Evolutionary conservation across 2,329 filamentous ascomycete species (phyloP).

Genomic region (Fusarium sp.): DNA sequence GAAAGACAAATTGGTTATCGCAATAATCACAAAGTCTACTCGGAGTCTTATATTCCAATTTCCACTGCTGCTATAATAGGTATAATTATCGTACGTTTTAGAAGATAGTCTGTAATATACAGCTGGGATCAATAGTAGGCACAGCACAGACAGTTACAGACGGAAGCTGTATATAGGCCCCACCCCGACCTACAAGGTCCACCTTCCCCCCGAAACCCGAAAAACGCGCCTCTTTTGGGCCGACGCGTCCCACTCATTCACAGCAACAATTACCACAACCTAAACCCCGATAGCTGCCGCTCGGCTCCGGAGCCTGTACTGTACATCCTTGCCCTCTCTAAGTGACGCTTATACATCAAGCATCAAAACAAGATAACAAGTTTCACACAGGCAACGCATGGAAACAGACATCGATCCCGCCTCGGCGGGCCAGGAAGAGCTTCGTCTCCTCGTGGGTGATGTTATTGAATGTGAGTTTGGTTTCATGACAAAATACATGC

Average conservation of each 20-base stretch:
- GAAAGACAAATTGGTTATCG: neutral
- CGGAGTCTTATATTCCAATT: neutral
- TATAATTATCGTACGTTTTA: neutral
- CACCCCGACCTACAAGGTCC: constrained; percentile 23
- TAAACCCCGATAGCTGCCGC: constrained; percentile 17
- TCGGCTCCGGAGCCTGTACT: constrained; percentile 19
- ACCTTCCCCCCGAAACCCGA: constrained; percentile 27
- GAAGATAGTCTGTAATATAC: neutral
- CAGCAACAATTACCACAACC: constrained; percentile 4
- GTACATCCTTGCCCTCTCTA: neutral
- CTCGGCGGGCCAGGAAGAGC: constrained; percentile 47
- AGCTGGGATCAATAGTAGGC: neutral
- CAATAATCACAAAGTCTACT: neutral
- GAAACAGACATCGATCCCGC: constrained; percentile 42
- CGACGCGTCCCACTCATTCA: constrained; percentile 41
- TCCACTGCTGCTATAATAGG: neutral
- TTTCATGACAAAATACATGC: neutral
- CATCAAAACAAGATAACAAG: neutral
- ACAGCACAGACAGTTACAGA: neutral
- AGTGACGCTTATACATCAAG: neutral
- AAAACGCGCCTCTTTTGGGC: constrained; percentile 32
- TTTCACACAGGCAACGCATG: constrained; percentile 5
- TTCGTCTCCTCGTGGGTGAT: constrained; percentile 52
- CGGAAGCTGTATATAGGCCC: constrained; percentile 1
- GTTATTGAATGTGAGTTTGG: constrained; percentile 49